Base-by-base conservation (phyloP, 148 eudicot species). In the Chenopodium berlandieri region DNA sequence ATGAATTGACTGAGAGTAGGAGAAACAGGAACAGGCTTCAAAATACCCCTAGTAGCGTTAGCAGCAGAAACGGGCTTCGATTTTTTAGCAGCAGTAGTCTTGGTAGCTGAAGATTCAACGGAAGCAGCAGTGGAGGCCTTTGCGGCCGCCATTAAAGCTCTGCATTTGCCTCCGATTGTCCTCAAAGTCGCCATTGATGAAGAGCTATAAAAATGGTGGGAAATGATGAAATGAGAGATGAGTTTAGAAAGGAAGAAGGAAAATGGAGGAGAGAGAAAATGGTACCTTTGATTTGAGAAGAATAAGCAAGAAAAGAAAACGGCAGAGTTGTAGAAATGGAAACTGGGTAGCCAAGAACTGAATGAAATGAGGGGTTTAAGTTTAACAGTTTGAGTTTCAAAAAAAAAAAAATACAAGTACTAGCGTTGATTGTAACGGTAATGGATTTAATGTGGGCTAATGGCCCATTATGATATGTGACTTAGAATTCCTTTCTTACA, bases 1-100 rank as follows among this genome's bases (percentile, higher is more conserved):
- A 91, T 54, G 64, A 91, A 91, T 9, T 77, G 62, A 3, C 83
- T 70, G 40, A 91, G 91, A 27, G 78, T 71, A 12, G 94, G 86
- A 7, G 94, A 90, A 1, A 91, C 80, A 2, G 86, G 88, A 1
- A 82, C 7, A 6, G 79, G 83, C 78, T 88, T 90, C 74, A 68
- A 0, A 16, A 90, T 84, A 23, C 92, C 91, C 2, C 56, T 74
- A 1, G 10, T 12, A 4, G 77, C 27, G 11, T 77, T 11, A 7
- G 27, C 31, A 25, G 30, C 22, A 7, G 31, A 56, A 10, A 34
- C 30, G 4, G 30, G 62, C 64, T 79, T 83, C 69, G 2, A 66
- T 20, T 9, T 75, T 7, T 71, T 83, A 32, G 62, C 23, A 34
- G 78, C 50, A 66, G 22, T 4, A 0, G 62, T 19, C n/a, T 71